Conservation (phyloP, 1,139 yeast species). For the Schwanniomyces etchellsii region DNA sequence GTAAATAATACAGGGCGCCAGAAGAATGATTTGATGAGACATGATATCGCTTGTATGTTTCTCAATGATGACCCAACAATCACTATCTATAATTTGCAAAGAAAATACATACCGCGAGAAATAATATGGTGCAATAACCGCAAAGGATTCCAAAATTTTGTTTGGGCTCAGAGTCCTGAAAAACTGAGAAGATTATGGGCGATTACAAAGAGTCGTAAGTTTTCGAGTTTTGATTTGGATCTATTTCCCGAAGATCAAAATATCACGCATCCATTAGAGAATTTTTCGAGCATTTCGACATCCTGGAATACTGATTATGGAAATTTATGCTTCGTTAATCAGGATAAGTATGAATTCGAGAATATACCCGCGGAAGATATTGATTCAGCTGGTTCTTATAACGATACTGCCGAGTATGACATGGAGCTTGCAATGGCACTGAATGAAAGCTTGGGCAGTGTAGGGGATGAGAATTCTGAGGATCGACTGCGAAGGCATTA, state of each 20-base stretch:
- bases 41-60: conserved; percentile 74
- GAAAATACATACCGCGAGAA: conserved; percentile 73
- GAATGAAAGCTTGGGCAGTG: conserved; percentile 2
- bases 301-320: conserved; percentile 50
- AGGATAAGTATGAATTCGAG: conserved; percentile 43
- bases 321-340: conserved; percentile 49
- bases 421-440: conserved; percentile 2
- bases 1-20: neutral
- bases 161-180: conserved; percentile 31
- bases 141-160: conserved; percentile 38
- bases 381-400: neutral
- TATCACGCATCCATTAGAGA: conserved; percentile 48
- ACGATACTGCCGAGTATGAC: conserved; percentile 2
- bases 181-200: conserved; percentile 32
- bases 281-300: conserved; percentile 45
- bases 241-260: conserved; percentile 16
- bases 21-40: conserved; percentile 22
- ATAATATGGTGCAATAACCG: conserved; percentile 52
- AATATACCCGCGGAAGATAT: neutral
- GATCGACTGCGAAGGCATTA: neutral
- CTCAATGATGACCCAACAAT: conserved; percentile 72
- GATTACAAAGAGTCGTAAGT: conserved; percentile 41
- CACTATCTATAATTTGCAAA: conserved; percentile 64
- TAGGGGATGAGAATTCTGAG: neutral
- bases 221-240: conserved; percentile 51